Conservation (phyloP, 495 filamentous ascomycete genomes). For the Penicillium dipodomyicola region DNA sequence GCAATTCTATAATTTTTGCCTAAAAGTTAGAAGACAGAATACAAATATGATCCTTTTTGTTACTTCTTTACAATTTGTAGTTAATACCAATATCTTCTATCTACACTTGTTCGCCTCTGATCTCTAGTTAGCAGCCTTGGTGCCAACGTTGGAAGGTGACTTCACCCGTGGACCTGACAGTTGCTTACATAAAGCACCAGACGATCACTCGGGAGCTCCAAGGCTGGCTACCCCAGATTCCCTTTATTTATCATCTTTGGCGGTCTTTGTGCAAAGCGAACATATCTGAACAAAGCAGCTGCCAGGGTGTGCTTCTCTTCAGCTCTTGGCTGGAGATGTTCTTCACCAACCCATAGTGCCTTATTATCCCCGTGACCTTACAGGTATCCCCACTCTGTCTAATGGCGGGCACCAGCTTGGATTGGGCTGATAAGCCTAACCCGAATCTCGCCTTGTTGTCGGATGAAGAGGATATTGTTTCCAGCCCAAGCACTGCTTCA, state of each 20-base stretch:
- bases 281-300: not conserved
- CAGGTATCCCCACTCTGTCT: conserved; percentile 6
- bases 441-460: conserved; percentile 32
- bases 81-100: too few relatives aligned
- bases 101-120: too few relatives aligned
- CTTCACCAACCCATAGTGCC: not conserved
- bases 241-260: not conserved
- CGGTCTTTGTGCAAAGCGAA: not conserved
- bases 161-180: not conserved
- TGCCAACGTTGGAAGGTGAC: too few relatives aligned
- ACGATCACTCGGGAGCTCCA: not conserved
- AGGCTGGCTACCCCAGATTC: conserved; percentile 1
- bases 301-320: not conserved
- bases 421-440: conserved; percentile 26
- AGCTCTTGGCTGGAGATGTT: conserved; percentile 11
- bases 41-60: not conserved
- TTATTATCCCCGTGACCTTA: not conserved
- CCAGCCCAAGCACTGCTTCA: conserved; percentile 35
- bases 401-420: conserved; percentile 21
- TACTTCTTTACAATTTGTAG: not conserved
- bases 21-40: not conserved
- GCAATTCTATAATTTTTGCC: not conserved
- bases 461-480: conserved; percentile 39
- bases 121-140: too few relatives aligned
- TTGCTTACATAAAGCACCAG: not conserved